A percentile compares a stretch with the other conserved stretches of the same genome.
Conservation (phyloP, 352 stramenopile genomes). For the Pythium rishiriense region DNA sequence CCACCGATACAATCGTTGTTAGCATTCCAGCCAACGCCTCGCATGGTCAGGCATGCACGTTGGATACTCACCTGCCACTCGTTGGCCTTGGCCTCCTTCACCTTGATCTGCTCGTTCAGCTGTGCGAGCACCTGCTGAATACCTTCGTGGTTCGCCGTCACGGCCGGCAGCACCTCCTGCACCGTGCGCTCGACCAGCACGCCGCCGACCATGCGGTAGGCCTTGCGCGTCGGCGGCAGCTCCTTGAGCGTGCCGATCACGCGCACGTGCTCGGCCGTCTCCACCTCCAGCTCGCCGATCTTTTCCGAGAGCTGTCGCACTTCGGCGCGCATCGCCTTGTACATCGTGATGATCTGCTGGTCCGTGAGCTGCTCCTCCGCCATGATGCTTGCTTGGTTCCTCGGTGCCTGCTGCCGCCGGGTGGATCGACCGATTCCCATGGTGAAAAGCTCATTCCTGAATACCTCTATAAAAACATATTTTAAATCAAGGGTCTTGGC, state of each 20-base stretch:
- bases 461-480: constrained; percentile 1
- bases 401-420: neutral
- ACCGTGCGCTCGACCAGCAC: constrained; percentile 97
- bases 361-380: constrained; percentile 63
- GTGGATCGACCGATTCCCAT: neutral
- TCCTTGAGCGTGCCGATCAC: constrained; percentile 80
- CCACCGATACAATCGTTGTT: neutral
- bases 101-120: constrained; percentile 78
- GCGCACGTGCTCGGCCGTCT: constrained; percentile 83
- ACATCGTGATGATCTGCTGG: constrained; percentile 84
- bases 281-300: constrained; percentile 82
- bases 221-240: constrained; percentile 76
- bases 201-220: constrained; percentile 95
- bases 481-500: neutral
- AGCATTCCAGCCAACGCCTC: neutral
- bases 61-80: constrained; percentile 62
- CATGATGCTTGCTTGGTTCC: constrained; percentile 21
- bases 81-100: constrained; percentile 82
- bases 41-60: neutral
- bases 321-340: constrained; percentile 85
- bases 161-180: constrained; percentile 93
- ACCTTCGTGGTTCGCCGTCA: constrained; percentile 79
- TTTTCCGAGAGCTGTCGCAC: constrained; percentile 85
- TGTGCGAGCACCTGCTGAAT: constrained; percentile 76
- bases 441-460: constrained; percentile 1